These are phyloP conservation scores for Elaeis oleifera DNA, from an alignment of 202 grass and related monocot genomes.

Conservation along the genomic window DNA sequence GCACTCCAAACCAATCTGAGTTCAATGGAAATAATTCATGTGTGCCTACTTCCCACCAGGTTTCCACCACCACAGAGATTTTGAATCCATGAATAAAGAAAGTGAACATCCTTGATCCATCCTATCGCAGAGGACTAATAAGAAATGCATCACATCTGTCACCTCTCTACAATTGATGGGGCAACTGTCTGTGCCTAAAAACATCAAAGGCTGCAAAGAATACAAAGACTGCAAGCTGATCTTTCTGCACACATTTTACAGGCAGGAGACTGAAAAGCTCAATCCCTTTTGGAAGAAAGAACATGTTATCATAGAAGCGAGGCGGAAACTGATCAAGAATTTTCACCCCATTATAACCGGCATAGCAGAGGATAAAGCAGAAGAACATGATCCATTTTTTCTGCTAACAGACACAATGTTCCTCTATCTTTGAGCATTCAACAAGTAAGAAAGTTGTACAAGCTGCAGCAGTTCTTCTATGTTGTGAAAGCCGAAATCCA, in stretches of 20 bases:
- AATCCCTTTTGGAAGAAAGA: background rate
- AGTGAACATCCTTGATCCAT: background rate
- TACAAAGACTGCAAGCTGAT: background rate
- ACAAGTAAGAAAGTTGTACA: constrained; percentile 70
- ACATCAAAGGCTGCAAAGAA: constrained; percentile 4
- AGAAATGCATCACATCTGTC: background rate
- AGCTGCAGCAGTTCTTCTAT: constrained; percentile 78
- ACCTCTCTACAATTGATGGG: too few species aligned
- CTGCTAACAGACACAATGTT: constrained; percentile 22
- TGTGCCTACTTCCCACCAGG: background rate
- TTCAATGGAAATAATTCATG: background rate
- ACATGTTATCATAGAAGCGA: background rate
- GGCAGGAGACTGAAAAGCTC: background rate
- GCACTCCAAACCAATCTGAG: background rate
- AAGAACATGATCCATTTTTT: constrained; percentile 16
- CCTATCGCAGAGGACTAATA: background rate
- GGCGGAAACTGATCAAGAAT: background rate
- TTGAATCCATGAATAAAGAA: background rate
- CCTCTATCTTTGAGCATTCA: constrained; percentile 33
- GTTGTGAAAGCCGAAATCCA: constrained; percentile 85
- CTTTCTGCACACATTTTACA: constrained; percentile 11
- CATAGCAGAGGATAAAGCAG: constrained; percentile 7
- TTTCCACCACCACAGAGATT: background rate
- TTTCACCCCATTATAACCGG: constrained; percentile 20
- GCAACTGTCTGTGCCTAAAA: background rate